Conservation (phyloP, 352 stramenopile species). For the Pythium sp. region DNA sequence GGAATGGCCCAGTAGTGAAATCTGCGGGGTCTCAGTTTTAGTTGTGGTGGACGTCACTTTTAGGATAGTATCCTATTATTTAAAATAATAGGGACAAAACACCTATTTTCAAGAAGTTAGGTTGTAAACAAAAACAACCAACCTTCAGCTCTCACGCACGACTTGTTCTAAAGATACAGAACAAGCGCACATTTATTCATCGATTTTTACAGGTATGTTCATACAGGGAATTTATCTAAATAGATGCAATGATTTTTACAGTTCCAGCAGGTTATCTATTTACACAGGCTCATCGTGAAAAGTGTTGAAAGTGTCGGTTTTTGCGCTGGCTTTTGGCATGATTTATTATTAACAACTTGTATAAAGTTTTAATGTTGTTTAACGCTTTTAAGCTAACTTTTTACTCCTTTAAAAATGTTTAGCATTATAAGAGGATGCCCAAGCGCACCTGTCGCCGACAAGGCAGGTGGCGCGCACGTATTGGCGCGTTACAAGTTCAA, state of each 20-base stretch:
- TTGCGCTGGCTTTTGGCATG: neutral
- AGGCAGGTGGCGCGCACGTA: slow-evolving; percentile 8
- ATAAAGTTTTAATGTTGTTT: neutral
- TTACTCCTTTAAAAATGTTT: neutral
- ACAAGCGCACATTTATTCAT: too few relatives aligned
- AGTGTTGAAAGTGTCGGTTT: neutral
- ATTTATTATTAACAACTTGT: neutral
- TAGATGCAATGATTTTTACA: neutral
- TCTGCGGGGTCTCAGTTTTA: too few relatives aligned
- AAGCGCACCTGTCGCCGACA: neutral
- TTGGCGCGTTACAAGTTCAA: slow-evolving; percentile 17
- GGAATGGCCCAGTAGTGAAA: too few relatives aligned
- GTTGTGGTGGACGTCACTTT: too few relatives aligned
- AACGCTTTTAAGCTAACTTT: neutral
- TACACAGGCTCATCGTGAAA: neutral
- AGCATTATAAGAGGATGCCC: neutral
- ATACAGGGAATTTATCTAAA: too few relatives aligned
- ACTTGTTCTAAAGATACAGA: too few relatives aligned
- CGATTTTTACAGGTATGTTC: too few relatives aligned
- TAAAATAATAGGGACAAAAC: too few relatives aligned
- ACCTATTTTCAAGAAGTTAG: too few relatives aligned
- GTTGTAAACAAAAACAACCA: too few relatives aligned
- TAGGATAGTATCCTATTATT: too few relatives aligned
- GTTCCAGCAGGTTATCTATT: neutral
- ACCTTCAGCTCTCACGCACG: too few relatives aligned